Evolutionary conservation across 257 asterid genomes (phyloP).

Genomic region (Oldenlandia corymbosa): DNA sequence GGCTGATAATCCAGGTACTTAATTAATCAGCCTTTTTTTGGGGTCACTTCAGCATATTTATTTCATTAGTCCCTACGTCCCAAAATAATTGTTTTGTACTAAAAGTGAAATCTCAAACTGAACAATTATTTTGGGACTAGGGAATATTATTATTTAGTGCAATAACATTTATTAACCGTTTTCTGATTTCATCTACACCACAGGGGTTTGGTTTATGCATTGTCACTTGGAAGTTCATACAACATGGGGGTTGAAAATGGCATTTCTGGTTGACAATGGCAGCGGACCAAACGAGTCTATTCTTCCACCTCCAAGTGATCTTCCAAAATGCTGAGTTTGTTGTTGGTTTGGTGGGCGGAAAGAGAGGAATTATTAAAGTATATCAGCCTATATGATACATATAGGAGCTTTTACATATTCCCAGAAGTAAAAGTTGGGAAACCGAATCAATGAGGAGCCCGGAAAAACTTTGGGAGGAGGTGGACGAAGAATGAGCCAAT

Average conservation of each 20-base stretch:
- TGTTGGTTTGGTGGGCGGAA: too few species aligned
- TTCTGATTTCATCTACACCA: too few species aligned
- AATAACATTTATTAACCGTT: too few species aligned
- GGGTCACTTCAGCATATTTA: too few species aligned
- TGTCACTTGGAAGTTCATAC: conserved; percentile 93
- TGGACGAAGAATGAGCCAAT: neutral
- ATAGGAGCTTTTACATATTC: neutral
- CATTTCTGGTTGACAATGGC: conserved; percentile 86
- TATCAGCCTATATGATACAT: too few species aligned
- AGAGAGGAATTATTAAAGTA: neutral
- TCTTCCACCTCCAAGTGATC: conserved; percentile 79
- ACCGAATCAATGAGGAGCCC: neutral
- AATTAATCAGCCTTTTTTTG: too few species aligned
- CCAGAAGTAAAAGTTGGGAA: conserved; percentile 4
- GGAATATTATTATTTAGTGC: too few species aligned
- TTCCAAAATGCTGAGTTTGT: conserved; percentile 54
- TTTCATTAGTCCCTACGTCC: too few species aligned
- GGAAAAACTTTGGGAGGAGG: neutral
- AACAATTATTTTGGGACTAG: too few species aligned
- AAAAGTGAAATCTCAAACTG: too few species aligned
- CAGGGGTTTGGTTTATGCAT: conserved; percentile 97
- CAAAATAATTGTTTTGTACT: too few species aligned
- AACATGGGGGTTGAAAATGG: conserved; percentile 93
- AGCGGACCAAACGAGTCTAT: conserved; percentile 66
- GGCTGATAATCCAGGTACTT: conserved; percentile 88